phyloP scores from a whole-genome alignment of 176 grass and related monocot genomes.

The Triticum turgidum region DNA sequence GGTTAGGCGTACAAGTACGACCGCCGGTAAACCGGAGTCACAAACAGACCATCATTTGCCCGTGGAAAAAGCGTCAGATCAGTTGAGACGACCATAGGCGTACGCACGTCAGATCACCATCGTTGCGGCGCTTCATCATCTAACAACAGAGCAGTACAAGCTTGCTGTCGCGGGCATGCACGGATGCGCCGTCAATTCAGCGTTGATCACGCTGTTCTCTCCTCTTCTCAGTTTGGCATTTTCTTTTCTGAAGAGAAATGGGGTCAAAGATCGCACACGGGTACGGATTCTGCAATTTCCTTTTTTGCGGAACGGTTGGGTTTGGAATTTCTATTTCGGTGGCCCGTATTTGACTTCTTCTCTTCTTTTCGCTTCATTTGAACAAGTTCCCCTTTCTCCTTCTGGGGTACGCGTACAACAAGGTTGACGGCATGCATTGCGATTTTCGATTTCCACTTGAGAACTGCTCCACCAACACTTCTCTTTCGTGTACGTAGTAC shows the following conservation, averaged over 20 bases:
- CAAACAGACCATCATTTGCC: conserved; percentile 11
- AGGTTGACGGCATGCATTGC: no score
- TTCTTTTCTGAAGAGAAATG: neutral
- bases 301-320: neutral
- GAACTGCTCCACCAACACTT: no score
- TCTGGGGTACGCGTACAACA: neutral
- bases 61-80: neutral
- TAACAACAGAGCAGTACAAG: neutral
- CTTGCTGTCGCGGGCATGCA: no score
- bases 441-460: no score
- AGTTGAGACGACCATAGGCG: no score
- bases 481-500: neutral
- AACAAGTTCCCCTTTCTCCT: neutral
- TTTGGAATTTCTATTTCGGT: neutral
- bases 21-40: conserved; percentile 1
- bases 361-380: neutral
- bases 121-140: neutral
- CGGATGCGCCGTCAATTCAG: neutral
- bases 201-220: neutral
- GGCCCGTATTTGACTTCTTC: neutral
- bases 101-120: no score
- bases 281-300: neutral
- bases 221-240: neutral
- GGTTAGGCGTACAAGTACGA: conserved; percentile 36
- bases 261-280: neutral